Evolutionary conservation across 306 rosid species (phyloP).

Genomic region (Casuarina glauca): DNA sequence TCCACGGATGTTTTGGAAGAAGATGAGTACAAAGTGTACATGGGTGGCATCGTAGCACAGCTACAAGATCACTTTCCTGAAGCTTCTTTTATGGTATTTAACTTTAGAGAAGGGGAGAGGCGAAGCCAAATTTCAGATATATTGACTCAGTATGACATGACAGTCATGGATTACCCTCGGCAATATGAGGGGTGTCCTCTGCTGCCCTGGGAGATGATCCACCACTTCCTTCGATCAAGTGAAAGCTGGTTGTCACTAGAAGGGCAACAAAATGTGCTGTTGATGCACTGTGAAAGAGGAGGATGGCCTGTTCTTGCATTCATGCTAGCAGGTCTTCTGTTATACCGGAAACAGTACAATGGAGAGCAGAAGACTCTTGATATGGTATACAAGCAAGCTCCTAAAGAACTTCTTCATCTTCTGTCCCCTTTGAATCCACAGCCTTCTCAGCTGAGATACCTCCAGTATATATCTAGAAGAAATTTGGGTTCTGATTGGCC

Average conservation of each 20-base stretch:
- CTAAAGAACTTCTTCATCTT: conserved; percentile 77
- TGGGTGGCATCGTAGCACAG: conserved; percentile 90
- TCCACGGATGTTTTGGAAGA: conserved; percentile 85
- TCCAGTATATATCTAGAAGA: conserved; percentile 90
- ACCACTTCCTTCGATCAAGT: conserved; percentile 96
- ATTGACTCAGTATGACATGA: conserved; percentile 90
- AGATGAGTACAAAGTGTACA: conserved; percentile 78
- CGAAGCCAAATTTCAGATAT: conserved; percentile 79
- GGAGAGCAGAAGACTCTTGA: conserved; percentile 97
- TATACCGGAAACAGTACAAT: conserved; percentile 84
- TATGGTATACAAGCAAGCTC: conserved; percentile 99
- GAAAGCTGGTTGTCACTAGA: conserved; percentile 98
- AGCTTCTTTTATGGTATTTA: conserved; percentile 96
- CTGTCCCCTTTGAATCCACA: conserved; percentile 86
- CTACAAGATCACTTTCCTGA: conserved; percentile 87
- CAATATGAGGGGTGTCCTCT: conserved; percentile 88
- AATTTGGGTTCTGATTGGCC: conserved; percentile 89
- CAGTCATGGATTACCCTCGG: conserved; percentile 98
- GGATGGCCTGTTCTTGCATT: conserved; percentile 99
- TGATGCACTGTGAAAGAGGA: conserved; percentile 97
- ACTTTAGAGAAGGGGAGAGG: conserved; percentile 87
- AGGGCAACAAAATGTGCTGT: conserved; percentile 86
- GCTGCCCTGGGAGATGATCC: conserved; percentile 91
- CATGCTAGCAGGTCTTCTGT: conserved; percentile 90
- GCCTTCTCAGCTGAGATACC: conserved; percentile 98